Evolutionary conservation across 495 filamentous ascomycete genomes (phyloP), one percentile per base, ranked within the genome.

Genomic region (Penicillium paxilli): DNA sequence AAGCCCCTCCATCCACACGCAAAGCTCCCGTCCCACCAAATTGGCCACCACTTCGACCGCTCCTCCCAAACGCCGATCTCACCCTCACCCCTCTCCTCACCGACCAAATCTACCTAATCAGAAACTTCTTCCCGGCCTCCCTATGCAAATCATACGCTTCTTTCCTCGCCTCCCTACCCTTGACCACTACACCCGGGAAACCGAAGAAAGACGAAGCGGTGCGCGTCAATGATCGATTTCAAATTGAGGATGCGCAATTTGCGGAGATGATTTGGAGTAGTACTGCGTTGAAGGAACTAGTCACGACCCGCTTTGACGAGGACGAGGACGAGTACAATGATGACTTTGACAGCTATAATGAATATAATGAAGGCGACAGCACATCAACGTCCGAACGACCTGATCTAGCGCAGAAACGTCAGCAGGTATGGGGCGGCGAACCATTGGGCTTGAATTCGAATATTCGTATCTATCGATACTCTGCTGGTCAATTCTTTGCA

Each of bases 401-500:
- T n/a, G 44, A 62, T 17, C 25, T 48, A 11, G 33, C 25, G 47
- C 38, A 14, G 35, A 53, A 51, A 45, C 17, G 46, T 51, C 41
- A 49, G 35, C 57, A 70, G 22, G 61, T 83, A 12, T 96, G 91
- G 91, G 93, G 90, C 41, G 93, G 92, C 16, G 80, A 91, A 23
- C 83, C 87, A 2, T 69, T 94, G n/a, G 93, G 92, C 2, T 71
- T 97, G 56, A 96, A 94, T 74, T 82, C 88, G 5, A 94, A 94
- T 62, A 96, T 96, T 44, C 74, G 93, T 23, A 83, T 97, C 19
- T 98, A 98, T 74, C 84, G 92, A n/a, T 97, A 98, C 64, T 77
- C 76, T 12, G 82, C 86, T 47, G 91, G 91, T 0, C 90, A 96
- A 65, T 96, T 92, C 60, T 97, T 95, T 66, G 90, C 87, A 59